phyloP scores from a whole-genome alignment of 768 basidiomycete genomes.

The Boletus patriciae region DNA sequence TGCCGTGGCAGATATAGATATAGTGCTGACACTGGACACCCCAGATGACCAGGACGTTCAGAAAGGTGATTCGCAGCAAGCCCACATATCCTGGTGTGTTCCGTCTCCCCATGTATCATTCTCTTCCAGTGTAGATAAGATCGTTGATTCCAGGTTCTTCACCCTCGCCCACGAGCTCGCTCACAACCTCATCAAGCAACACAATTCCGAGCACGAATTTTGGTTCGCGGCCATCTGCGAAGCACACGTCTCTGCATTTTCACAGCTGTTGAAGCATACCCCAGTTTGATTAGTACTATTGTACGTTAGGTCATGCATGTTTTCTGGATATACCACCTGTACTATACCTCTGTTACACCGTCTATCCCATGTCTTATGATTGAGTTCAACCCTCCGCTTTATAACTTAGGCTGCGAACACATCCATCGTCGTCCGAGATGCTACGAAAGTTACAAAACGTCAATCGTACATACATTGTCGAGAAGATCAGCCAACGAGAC shows the following conservation, averaged over 20 bases:
- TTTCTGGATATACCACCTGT: too few species aligned
- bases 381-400: too few species aligned
- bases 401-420: too few species aligned
- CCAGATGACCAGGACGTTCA: slow-evolving; percentile 2
- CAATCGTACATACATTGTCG: background rate
- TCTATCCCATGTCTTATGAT: too few species aligned
- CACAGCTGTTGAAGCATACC: background rate
- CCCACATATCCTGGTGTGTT: background rate
- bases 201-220: slow-evolving; percentile 1
- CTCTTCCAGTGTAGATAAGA: background rate
- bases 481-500: background rate
- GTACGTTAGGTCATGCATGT: too few species aligned
- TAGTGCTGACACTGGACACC: too few species aligned
- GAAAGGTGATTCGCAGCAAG: background rate
- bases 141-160: background rate
- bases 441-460: too few species aligned
- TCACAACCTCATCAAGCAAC: background rate
- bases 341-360: too few species aligned
- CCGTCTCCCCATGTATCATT: background rate
- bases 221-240: background rate
- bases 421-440: too few species aligned
- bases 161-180: background rate
- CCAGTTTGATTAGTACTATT: too few species aligned
- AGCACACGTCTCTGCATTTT: background rate
- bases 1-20: too few species aligned